Percentiles rank a stretch among this genome's conserved stretches.
Evolutionary conservation across 805 yeast genomes (phyloP).

Genomic region (Blastobotrys chiropterorum): DNA sequence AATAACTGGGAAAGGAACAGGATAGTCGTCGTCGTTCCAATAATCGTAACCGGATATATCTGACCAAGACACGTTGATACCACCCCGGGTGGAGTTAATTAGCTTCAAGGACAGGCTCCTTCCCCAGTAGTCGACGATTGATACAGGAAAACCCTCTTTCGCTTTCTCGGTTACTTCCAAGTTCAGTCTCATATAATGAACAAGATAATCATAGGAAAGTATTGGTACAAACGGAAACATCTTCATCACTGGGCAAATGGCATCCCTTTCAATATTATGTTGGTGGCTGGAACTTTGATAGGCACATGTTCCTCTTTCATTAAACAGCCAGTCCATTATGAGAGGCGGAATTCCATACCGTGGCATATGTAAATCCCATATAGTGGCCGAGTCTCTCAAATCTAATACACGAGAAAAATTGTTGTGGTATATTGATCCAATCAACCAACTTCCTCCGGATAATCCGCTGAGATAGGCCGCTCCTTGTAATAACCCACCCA

Average conservation of each 20-base stretch:
- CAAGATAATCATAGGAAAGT: no score
- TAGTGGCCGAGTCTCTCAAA: constrained; percentile 38
- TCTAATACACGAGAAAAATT: constrained; percentile 65
- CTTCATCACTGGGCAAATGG: no score
- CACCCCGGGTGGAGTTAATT: constrained; percentile 53
- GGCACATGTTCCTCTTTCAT: no score
- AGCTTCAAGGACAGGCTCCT: constrained; percentile 59
- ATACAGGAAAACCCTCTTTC: background rate
- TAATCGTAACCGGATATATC: constrained; percentile 51
- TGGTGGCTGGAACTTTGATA: no score
- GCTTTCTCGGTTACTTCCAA: background rate
- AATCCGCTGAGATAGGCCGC: constrained; percentile 66
- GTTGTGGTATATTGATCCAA: constrained; percentile 60
- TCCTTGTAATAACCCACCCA: constrained; percentile 68
- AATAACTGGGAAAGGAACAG: constrained; percentile 49
- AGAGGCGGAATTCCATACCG: no score
- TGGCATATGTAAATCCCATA: no score
- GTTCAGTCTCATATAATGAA: no score
- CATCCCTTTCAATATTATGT: no score
- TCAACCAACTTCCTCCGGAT: constrained; percentile 79
- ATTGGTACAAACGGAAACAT: no score
- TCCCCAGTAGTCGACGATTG: constrained; percentile 81
- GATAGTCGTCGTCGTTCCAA: constrained; percentile 48
- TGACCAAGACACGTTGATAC: constrained; percentile 35
- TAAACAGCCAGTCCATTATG: no score